These are phyloP conservation scores for Neurospora sp. DNA, from an alignment of 2,329 filamentous ascomycete species.

Conservation along the genomic window DNA sequence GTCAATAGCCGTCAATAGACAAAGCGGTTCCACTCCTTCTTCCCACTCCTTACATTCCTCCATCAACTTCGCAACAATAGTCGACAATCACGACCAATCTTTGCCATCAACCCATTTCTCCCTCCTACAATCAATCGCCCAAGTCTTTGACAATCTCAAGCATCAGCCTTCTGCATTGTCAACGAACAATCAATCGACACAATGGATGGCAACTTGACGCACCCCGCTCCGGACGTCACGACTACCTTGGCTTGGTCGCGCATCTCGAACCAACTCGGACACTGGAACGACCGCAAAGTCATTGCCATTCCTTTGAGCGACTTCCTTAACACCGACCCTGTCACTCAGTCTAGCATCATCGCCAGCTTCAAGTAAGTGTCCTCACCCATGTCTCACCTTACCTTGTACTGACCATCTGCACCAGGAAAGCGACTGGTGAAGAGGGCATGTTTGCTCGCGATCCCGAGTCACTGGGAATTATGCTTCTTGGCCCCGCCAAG, in stretches of 20 bases:
- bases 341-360: not conserved
- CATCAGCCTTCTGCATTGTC: not conserved
- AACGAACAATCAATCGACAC: not conserved
- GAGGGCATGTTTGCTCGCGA: slow-evolving; percentile 11
- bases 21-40: not conserved
- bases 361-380: slow-evolving; percentile 7
- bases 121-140: not conserved
- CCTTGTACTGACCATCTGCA: slow-evolving; percentile 1
- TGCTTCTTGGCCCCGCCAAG: slow-evolving; percentile 10
- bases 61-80: not conserved
- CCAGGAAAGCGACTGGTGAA: slow-evolving; percentile 6
- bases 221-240: not conserved
- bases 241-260: not conserved
- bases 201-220: not conserved
- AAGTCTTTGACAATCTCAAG: not conserved
- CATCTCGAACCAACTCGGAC: slow-evolving; percentile 11
- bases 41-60: not conserved
- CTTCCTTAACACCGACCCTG: slow-evolving; percentile 4
- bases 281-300: slow-evolving; percentile 11
- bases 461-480: slow-evolving; percentile 6
- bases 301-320: slow-evolving; percentile 8
- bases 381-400: not conserved
- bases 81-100: not conserved
- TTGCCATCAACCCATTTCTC: not conserved
- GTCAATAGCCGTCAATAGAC: not conserved